These are phyloP conservation scores for Penicillium sp. DNA, from an alignment of 2,329 filamentous ascomycete genomes.

Conservation along the genomic window DNA sequence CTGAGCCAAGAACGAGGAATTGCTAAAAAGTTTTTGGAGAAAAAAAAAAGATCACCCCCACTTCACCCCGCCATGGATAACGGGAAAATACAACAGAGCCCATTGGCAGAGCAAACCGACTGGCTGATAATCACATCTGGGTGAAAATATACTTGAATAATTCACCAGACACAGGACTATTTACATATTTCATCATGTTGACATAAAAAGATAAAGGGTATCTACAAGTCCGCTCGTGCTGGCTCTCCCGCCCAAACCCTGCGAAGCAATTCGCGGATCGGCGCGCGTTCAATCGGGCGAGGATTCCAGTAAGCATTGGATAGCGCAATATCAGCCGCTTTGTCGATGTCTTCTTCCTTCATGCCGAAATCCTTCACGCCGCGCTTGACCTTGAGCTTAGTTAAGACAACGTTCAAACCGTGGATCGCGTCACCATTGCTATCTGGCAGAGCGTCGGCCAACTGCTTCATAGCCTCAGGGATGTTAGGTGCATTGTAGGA, in stretches of 20 bases:
- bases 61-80: conserved; percentile 33
- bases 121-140: conserved; percentile 1
- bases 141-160: background rate
- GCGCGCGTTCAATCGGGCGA: conserved; percentile 51
- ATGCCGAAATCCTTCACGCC: conserved; percentile 57
- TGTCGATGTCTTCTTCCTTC: conserved; percentile 60
- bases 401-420: conserved; percentile 56
- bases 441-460: conserved; percentile 55
- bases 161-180: background rate
- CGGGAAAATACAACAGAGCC: conserved; percentile 17
- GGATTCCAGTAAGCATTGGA: conserved; percentile 62
- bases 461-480: conserved; percentile 51
- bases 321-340: conserved; percentile 58
- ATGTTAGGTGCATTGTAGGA: conserved; percentile 61
- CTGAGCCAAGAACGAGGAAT: conserved; percentile 9
- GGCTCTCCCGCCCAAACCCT: conserved; percentile 61
- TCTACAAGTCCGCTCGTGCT: conserved; percentile 53
- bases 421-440: conserved; percentile 58
- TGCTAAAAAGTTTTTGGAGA: conserved; percentile 19
- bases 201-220: background rate
- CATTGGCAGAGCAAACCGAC: conserved; percentile 20
- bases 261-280: conserved; percentile 56
- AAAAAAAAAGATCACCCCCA: conserved; percentile 26
- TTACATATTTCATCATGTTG: background rate
- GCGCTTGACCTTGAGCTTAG: conserved; percentile 54